Evolutionary conservation across 2,329 filamentous ascomycete genomes (phyloP), one percentile per base, ranked within the genome.

Genomic region (Neodidymelliopsis sp.): DNA sequence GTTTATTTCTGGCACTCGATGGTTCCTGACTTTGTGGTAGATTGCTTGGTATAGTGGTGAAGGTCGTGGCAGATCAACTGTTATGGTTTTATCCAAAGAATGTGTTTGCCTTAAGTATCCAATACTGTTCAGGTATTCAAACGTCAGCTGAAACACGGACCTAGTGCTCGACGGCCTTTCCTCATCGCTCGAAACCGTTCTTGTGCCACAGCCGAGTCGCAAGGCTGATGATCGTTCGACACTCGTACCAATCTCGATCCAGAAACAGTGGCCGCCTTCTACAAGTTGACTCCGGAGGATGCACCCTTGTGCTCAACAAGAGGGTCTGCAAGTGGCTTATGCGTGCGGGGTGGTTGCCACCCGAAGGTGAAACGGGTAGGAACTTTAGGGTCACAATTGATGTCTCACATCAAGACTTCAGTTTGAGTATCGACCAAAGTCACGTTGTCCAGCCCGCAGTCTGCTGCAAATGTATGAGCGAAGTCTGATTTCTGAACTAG

Each of bases 1-100:
- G 18, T 24, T 31, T 19, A 25, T 27, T 24, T 25, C 33, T 43
- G 59, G 49, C 41, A 33, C 40, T 30, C 48, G 40, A 30, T 45
- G 27, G 49, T 48, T 48, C 34, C 28, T 11, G 46, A 39, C 18
- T 8, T 31, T 31, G 6, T 19, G 5, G 13, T 31, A 10, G 2
- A 10, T 11, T 4, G 38, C 28, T 44, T 47, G 45, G 29, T 29
- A 31, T 49, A 37, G 45, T 41, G 19, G 15, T 39, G 41, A 36
- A 35, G 43, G 49, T 54, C 62, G 59, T 59, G 53, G 48, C 59
- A 66, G 62, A 47, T 62, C 56, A 60, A 61, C 54, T 67, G 64
- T 41, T 58, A 54, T 61, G 54, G 48, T 37, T 54, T 13, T 52
- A 53, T 46, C 2, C 9, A 35, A 36, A 11, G 23, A 28, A 36